Evolutionary conservation across 768 basidiomycete genomes (phyloP).

Genomic region (Clathrus columnatus): DNA sequence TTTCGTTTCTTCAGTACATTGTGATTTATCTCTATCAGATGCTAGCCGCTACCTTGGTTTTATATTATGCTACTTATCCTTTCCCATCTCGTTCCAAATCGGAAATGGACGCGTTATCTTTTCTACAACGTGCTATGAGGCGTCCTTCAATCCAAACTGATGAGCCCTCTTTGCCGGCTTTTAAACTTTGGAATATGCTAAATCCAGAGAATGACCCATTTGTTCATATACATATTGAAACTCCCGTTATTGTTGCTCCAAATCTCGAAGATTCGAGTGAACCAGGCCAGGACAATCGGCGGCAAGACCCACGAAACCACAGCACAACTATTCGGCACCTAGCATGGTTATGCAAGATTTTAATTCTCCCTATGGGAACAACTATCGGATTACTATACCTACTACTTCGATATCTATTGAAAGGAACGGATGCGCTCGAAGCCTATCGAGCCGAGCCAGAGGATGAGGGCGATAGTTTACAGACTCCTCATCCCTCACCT

Average conservation of each 20-base stretch:
- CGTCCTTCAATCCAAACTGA: background rate
- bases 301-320: conserved; percentile 4
- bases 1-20: background rate
- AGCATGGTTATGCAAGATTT: conserved; percentile 72
- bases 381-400: conserved; percentile 70
- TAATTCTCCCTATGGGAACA: conserved; percentile 73
- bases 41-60: conserved; percentile 62
- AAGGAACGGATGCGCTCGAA: conserved; percentile 85
- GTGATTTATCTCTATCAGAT: conserved; percentile 36
- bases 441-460: conserved; percentile 59
- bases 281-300: conserved; percentile 13
- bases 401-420: conserved; percentile 76
- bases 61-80: conserved; percentile 66
- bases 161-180: conserved; percentile 40
- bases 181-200: conserved; percentile 66
- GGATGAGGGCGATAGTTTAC: conserved; percentile 33
- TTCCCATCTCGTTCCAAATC: conserved; percentile 18
- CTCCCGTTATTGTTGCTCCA: conserved; percentile 70
- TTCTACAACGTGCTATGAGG: conserved; percentile 6
- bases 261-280: conserved; percentile 29
- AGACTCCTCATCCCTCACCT: conserved; percentile 23
- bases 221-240: conserved; percentile 72
- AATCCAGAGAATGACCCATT: conserved; percentile 59
- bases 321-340: conserved; percentile 46
- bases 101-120: conserved; percentile 8